Evolutionary conservation across 495 filamentous ascomycete genomes (phyloP), one percentile per base, ranked within the genome.

Genomic region (Aspergillus funiculosus): DNA sequence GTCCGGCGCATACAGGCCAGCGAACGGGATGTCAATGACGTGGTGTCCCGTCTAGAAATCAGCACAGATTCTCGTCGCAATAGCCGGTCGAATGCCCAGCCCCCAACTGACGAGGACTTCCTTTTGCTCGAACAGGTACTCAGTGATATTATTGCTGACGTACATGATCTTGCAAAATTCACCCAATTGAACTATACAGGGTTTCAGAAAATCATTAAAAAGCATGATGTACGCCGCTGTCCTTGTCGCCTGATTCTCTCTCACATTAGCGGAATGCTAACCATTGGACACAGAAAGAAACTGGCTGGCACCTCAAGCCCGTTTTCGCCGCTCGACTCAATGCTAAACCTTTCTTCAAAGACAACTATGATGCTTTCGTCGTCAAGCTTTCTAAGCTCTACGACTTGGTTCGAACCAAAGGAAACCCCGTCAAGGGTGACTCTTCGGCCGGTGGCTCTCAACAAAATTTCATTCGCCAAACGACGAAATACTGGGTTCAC

Each of bases 151-250:
- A 99, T 97, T 62, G 94, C 94, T 41, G 92, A 99, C 61, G 94
- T 99, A 8, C 92, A 99, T 60, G 92, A 99, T 63, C 71, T 99
- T 56, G 94, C 94, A 57, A 97, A 97, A 67, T 99, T 96, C 56
- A 94, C 92, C 4, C 90, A 96, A 67, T 68, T 99, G 60, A 99
- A 99, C 65, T 99, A 99, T 58, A 96, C 91, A 1, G 92, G 94
- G 0, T 99, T 99, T 59, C 94, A 96, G 73, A 99, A 99, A 73
- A 99, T 99, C 56, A 95, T 99, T 62, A 99, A 99, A 73, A 99
- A 99, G 72, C 92, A 99, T 64, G 92, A 99, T 74, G 88, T 92
- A 68, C 42, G 85, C 43, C 5, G 26, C 13, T 3, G 18, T 4
- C 18, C 6, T 9, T n/a, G 27, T 13, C 9, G 27, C 8, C 27